Evolutionary conservation across 192 early-diverging fungal genomes (phyloP), one percentile per base, ranked within the genome.

Genomic region (Backusella macrospora): DNA sequence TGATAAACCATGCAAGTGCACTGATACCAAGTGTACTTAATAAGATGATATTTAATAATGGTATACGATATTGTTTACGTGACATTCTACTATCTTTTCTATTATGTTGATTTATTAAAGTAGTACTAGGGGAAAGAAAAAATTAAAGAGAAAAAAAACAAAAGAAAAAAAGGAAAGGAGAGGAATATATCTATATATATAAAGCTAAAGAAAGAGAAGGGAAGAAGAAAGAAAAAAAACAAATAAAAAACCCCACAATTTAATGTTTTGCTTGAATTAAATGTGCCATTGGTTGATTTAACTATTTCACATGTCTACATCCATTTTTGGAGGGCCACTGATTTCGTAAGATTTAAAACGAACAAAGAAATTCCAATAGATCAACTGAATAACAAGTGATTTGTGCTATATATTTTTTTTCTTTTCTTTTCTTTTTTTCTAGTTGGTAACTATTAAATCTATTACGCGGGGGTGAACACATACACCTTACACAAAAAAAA

Each of bases 1-100:
- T 81, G 49, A 71, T 43, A 47, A 74, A 68, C 76, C 77, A 76
- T 43, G 74, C 71, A 34, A 78, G 39, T 21, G 77, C 76, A 9
- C 73, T 59, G n/a, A 81, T 18, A 71, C 82, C 75, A 74, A 87
- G 78, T 16, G 80, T 82, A 44, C 86, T 83, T 4, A 87, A 71
- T 55, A 87, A 76, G 40, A 84, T 75, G 29, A 87, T 52, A 65
- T 87, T 82, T 16, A 84, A 75, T n/a, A 59, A 13, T 59, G 52
- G 52, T 59, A 59, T 18, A 26, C 52, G 52, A 59, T 59, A 59
- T 59, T 59, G 52, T 59, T 59, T 59, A 59, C 52, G 52, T 59
- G 52, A 10, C 52, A 59, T 59, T 59, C n/a, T 59, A 55, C 23
- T 59, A 26, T 4, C n/a, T 55, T 26, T 59, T 59, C 21, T 59